Evolutionary conservation across 352 stramenopile genomes (phyloP).

Genomic region (Phytophthora pini): DNA sequence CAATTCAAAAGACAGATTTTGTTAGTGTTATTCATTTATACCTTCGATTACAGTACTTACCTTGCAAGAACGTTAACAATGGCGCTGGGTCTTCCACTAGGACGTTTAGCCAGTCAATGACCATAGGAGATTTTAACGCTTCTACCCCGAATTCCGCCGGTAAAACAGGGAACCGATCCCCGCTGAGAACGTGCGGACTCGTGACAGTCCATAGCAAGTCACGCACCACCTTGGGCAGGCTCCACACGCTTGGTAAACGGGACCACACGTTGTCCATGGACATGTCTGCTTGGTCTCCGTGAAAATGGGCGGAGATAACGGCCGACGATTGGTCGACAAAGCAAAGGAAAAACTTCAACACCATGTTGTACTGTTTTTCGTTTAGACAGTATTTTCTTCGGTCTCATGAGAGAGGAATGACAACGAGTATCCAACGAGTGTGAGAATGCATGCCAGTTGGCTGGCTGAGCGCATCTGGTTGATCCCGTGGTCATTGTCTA

Average conservation of each 20-base stretch:
- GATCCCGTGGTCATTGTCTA: slow-evolving; percentile 28
- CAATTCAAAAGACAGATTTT: background rate
- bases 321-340: slow-evolving; percentile 22
- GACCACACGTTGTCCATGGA: slow-evolving; percentile 6
- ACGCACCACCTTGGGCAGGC: slow-evolving; percentile 62
- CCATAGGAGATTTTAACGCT: slow-evolving; percentile 27
- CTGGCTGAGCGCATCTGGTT: slow-evolving; percentile 56
- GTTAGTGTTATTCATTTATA: slow-evolving; percentile 3
- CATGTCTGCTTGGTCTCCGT: slow-evolving; percentile 25
- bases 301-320: slow-evolving; percentile 20
- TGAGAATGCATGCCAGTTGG: slow-evolving; percentile 42
- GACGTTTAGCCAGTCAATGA: slow-evolving; percentile 56
- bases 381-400: slow-evolving; percentile 6
- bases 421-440: slow-evolving; percentile 55
- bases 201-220: slow-evolving; percentile 70
- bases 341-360: background rate
- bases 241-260: slow-evolving; percentile 13
- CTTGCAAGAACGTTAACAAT: slow-evolving; percentile 60
- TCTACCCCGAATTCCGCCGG: slow-evolving; percentile 42
- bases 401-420: slow-evolving; percentile 50
- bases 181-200: slow-evolving; percentile 66
- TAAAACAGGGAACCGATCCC: slow-evolving; percentile 50
- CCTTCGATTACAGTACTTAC: slow-evolving; percentile 23
- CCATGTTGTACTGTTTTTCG: background rate
- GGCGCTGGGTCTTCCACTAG: slow-evolving; percentile 51